Base-by-base conservation (phyloP, 345 rosid genomes). In the Bruguiera parviflora region DNA sequence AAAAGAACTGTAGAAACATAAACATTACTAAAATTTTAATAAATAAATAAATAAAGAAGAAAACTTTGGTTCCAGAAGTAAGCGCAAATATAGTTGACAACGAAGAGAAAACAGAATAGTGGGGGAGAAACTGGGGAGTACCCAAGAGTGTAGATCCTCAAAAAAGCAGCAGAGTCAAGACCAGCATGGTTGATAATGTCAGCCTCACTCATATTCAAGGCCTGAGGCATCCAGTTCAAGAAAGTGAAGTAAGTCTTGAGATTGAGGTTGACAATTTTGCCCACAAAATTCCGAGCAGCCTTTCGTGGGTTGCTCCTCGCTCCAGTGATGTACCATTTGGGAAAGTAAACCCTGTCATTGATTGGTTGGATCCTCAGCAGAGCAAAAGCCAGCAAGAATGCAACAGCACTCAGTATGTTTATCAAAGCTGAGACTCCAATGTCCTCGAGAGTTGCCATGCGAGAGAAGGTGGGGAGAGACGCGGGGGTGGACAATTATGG, bases 161-260 rank as follows among this genome's bases (percentile, higher is more conserved):
- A 80, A 80, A 95, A 95, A 64, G 82, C 81, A 65, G 99, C 99
- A 73, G 99, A 95, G 68, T 95, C 99, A 46, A 95, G 88, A 27
- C 99, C 99, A 68, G 99, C 97, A 71, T 92, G 99, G 65, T 65
- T 80, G 37, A 92, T 83, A 69, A 95, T 89, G 78, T 92, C 88
- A 13, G 87, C 35, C 71, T 95, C 97, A 58, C 79, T 77, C 93
- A 92, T 92, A 78, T 71, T 88, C 89, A 92, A 27, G 76, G 99
- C 99, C 71, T 95, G 92, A 70, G 99, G 97, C 99, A 95, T 95
- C 99, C 99, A 95, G 80, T 86, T 95, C 29, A 95, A 74, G 88
- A 95, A 95, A 66, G 93, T 84, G 56, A 92, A 78, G 66, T 92
- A 95, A 28, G 96, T 92, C 65, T 37, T 82, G 80, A 66, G 65